Base-by-base conservation (phyloP, 163 green algal species). In the Prototheca cutis region DNA sequence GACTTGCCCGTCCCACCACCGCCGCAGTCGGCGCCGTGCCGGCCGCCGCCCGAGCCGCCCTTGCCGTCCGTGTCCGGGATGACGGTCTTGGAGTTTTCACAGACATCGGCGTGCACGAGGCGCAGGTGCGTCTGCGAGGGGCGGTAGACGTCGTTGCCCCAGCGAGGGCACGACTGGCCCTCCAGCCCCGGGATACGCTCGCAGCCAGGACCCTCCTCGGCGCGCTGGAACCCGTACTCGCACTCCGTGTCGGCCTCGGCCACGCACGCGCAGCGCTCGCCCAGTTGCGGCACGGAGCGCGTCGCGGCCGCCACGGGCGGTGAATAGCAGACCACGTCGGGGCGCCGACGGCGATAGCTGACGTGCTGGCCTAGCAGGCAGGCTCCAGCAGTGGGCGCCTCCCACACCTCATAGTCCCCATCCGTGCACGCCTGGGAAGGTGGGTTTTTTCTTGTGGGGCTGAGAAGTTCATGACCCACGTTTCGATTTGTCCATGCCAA, bases 51-150 rank as follows among this genome's bases (percentile, higher is more conserved):
- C 18, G 31, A 25, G 36, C 45, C 42, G 52, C 76, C 76, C 47
- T 67, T 63, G 21, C 77, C 74, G 45, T 84, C 71, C 10, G 77
- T 80, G 72, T 84, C 77, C 4, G 59, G 59, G 34, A 84, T 78
- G 48, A 84, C 40, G 1, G 27, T 28, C 3, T 48, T 53, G 6
- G 76, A 33, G n/a, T 55, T 30, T 0, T 30, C 32, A 55, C 77
- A 84, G 21, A 49, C 49, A 68, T 84, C 73, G 19, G 30, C 70
- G 36, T 76, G 62, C 23, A 84, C 40, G 45, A 82, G 56, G n/a
- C 77, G 72, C 29, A 65, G 62, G 48, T 79, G 55, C 34, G 62
- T 79, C 21, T 6, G 23, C 40, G 48, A 65, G 1, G 48, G 25
- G 6, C 8, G 25, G 33, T 78, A 78, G 10, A n/a, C 42, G 4